Percentiles rank a stretch among this genome's conserved stretches.
Evolutionary conservation across 2,329 filamentous ascomycete genomes (phyloP).

Genomic region (Aspergillus sp.): DNA sequence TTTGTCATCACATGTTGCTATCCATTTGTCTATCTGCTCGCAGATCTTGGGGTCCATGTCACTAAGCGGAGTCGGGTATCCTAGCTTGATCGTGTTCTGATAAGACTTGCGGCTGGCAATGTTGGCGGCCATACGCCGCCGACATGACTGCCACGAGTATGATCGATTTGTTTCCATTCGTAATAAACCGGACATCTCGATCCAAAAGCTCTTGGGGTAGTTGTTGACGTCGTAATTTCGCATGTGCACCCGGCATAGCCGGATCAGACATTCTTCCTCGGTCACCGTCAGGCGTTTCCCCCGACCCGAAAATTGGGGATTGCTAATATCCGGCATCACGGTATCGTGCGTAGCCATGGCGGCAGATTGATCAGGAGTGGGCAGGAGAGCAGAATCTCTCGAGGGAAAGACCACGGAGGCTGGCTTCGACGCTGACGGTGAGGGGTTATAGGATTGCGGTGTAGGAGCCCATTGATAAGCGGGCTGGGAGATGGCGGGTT

Average conservation of each 20-base stretch:
- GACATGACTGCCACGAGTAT: constrained; percentile 26
- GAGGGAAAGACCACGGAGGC: constrained; percentile 1
- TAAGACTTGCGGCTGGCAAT: too few species aligned
- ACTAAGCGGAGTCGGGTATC: too few species aligned
- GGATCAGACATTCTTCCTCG: constrained; percentile 14
- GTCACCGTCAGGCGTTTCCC: constrained; percentile 9
- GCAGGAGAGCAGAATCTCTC: constrained; percentile 1
- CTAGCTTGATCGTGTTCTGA: too few species aligned
- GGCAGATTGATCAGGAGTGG: constrained; percentile 2
- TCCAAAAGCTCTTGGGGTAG: constrained; percentile 18
- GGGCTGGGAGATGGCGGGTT: too few species aligned
- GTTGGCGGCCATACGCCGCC: constrained; percentile 13
- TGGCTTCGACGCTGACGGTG: constrained; percentile 2
- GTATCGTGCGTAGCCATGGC: not conserved
- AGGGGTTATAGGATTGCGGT: constrained; percentile 8
- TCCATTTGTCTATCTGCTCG: too few species aligned
- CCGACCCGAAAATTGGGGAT: constrained; percentile 3
- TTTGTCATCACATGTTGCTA: too few species aligned
- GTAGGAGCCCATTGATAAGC: constrained; percentile 3
- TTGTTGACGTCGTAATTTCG: constrained; percentile 7
- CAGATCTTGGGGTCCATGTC: too few species aligned
- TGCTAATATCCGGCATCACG: not conserved
- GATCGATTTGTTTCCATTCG: constrained; percentile 12
- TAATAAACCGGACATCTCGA: constrained; percentile 11
- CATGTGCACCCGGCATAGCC: constrained; percentile 12